Evolutionary conservation across 1,284 basidiomycete species (phyloP).

Genomic region (Gomphus bonarii): DNA sequence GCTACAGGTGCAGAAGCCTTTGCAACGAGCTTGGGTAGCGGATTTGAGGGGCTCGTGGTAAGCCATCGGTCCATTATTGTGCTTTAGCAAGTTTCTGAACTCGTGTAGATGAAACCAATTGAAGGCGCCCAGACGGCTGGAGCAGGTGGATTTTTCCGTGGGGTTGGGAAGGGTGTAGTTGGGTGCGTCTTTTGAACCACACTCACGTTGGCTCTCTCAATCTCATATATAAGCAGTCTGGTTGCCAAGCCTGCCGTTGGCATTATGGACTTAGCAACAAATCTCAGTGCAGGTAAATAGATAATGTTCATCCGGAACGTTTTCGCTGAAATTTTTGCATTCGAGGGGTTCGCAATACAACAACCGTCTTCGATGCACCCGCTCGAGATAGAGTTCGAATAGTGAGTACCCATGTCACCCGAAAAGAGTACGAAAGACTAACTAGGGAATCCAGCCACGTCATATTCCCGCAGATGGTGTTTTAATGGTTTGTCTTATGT

Average conservation of each 20-base stretch:
- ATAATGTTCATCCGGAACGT: background rate
- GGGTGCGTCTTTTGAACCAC: constrained; percentile 46
- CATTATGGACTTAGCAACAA: constrained; percentile 92
- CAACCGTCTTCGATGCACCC: constrained; percentile 93
- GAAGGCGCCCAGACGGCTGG: constrained; percentile 95
- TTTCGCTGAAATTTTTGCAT: constrained; percentile 5
- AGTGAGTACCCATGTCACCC: constrained; percentile 30
- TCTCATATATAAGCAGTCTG: constrained; percentile 36
- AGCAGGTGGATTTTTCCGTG: constrained; percentile 95
- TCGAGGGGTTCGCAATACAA: constrained; percentile 89
- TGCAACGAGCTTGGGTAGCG: constrained; percentile 89
- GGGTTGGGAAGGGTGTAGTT: constrained; percentile 92
- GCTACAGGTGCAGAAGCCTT: constrained; percentile 91
- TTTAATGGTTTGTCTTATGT: constrained; percentile 50
- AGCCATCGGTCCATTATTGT: constrained; percentile 19
- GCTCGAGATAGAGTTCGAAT: constrained; percentile 83
- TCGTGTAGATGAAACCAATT: constrained; percentile 75
- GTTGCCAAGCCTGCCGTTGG: constrained; percentile 97
- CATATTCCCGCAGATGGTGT: constrained; percentile 83
- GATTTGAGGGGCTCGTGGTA: constrained; percentile 92
- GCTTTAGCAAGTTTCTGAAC: constrained; percentile 5
- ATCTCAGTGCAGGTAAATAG: constrained; percentile 78
- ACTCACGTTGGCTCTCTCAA: constrained; percentile 5
- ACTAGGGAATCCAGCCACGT: constrained; percentile 48
- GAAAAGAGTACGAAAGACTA: constrained; percentile 4